These are phyloP conservation scores for Cystobasidium pallidum DNA, from an alignment of 1,284 basidiomycete species.

Conservation along the genomic window DNA sequence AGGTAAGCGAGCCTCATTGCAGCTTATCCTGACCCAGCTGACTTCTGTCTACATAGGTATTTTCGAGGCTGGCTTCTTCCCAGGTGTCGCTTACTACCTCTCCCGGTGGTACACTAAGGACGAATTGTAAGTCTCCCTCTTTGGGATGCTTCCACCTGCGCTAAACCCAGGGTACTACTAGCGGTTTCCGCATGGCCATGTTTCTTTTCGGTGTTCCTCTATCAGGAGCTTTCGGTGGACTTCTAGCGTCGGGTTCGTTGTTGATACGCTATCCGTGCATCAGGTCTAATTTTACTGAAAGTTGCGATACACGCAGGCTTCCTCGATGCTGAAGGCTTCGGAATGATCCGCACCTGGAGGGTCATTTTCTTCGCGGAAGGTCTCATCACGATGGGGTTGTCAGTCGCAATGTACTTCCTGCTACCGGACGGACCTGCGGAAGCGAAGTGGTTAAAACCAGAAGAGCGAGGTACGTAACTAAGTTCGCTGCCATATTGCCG, in stretches of 20 bases:
- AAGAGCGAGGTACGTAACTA: background rate
- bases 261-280: too few relatives aligned
- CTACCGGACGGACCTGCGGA: constrained; percentile 49
- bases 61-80: constrained; percentile 51
- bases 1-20: background rate
- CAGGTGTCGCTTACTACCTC: constrained; percentile 52
- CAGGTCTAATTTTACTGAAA: too few relatives aligned
- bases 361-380: constrained; percentile 23
- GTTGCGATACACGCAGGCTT: constrained; percentile 7
- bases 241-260: too few relatives aligned
- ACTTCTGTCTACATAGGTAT: background rate
- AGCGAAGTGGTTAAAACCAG: constrained; percentile 34
- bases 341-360: constrained; percentile 24
- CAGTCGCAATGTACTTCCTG: constrained; percentile 49
- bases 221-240: constrained; percentile 53
- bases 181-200: constrained; percentile 50
- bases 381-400: constrained; percentile 47
- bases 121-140: constrained; percentile 46
- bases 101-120: constrained; percentile 53
- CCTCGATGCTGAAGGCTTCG: constrained; percentile 8
- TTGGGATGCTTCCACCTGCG: background rate
- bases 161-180: background rate
- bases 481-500: too few relatives aligned
- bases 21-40: too few relatives aligned
- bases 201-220: constrained; percentile 52